Percentiles rank a stretch among this genome's conserved stretches.
phyloP scores from a whole-genome alignment of 2,329 filamentous ascomycete genomes.

The Monilinia aucupariae region DNA sequence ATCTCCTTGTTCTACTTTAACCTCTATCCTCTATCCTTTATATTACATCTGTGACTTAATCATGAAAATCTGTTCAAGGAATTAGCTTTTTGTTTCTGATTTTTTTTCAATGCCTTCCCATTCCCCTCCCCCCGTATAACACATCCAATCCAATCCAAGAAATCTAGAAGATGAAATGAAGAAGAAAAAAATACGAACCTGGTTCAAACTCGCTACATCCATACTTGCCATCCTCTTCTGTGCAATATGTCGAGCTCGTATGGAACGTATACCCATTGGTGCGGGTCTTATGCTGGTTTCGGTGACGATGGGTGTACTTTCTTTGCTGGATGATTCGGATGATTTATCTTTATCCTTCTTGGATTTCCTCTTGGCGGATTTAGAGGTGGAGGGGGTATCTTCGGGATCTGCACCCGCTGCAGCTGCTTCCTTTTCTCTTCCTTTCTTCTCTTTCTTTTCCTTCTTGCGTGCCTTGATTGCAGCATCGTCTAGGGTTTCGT shows the following conservation, averaged over 20 bases:
- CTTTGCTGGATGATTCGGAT: conserved; percentile 28
- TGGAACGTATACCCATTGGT: conserved; percentile 58
- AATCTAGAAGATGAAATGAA: background rate
- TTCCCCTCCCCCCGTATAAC: too few species aligned
- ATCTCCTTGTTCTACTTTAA: too few species aligned
- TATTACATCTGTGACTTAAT: conserved; percentile 44
- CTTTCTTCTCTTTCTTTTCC: conserved; percentile 19
- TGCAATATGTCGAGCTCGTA: conserved; percentile 76
- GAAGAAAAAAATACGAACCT: conserved; percentile 41
- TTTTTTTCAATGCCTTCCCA: too few species aligned
- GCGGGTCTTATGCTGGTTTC: conserved; percentile 42
- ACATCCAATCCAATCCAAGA: too few species aligned
- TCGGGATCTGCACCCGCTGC: conserved; percentile 2
- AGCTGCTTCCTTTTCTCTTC: conserved; percentile 18
- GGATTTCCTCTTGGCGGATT: conserved; percentile 36
- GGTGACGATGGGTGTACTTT: conserved; percentile 30
- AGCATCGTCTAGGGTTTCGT: background rate
- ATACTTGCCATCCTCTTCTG: conserved; percentile 81
- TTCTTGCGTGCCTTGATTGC: conserved; percentile 1
- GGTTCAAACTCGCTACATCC: conserved; percentile 77
- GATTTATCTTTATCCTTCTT: conserved; percentile 40
- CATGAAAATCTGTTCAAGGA: conserved; percentile 58
- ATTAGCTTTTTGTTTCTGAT: conserved; percentile 19
- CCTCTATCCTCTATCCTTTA: background rate
- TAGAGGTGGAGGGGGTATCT: conserved; percentile 7